Evolutionary conservation across 352 stramenopile genomes (phyloP).

Genomic region (Pythium aristosporum): DNA sequence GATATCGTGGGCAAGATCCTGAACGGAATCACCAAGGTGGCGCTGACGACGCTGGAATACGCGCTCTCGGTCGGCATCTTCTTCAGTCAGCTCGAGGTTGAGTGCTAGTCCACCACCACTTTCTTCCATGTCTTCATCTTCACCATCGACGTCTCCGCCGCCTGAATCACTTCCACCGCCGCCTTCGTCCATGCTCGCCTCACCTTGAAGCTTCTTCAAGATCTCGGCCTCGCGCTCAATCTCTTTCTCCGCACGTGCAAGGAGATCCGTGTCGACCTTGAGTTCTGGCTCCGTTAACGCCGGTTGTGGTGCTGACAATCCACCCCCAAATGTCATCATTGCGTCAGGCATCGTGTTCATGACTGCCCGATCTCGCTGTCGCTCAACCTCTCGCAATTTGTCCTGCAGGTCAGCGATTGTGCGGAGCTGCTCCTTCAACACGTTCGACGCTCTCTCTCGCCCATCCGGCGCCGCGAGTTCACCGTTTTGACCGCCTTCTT

Average conservation of each 20-base stretch:
- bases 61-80: constrained; percentile 77
- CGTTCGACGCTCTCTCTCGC: constrained; percentile 55
- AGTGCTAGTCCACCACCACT: constrained; percentile 38
- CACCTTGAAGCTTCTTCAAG: constrained; percentile 69
- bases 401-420: constrained; percentile 82
- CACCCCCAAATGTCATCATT: constrained; percentile 18
- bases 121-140: constrained; percentile 37
- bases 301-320: constrained; percentile 24
- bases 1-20: constrained; percentile 81
- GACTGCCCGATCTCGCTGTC: constrained; percentile 60
- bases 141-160: constrained; percentile 37
- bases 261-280: constrained; percentile 61
- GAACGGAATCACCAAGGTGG: constrained; percentile 74
- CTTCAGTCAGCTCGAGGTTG: constrained; percentile 35
- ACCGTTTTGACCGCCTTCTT: constrained; percentile 39
- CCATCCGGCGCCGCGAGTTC: constrained; percentile 26
- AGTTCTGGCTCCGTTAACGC: constrained; percentile 44
- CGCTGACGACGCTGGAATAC: constrained; percentile 81
- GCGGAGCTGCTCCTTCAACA: constrained; percentile 76
- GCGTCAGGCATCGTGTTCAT: constrained; percentile 34
- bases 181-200: constrained; percentile 44
- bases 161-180: constrained; percentile 39
- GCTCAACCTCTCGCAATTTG: constrained; percentile 62
- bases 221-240: constrained; percentile 75
- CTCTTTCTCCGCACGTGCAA: constrained; percentile 71